A percentile compares a stretch with the other conserved stretches of the same genome.
phyloP scores from a whole-genome alignment of 2,329 filamentous ascomycete genomes.

The Botryotinia globosa region DNA sequence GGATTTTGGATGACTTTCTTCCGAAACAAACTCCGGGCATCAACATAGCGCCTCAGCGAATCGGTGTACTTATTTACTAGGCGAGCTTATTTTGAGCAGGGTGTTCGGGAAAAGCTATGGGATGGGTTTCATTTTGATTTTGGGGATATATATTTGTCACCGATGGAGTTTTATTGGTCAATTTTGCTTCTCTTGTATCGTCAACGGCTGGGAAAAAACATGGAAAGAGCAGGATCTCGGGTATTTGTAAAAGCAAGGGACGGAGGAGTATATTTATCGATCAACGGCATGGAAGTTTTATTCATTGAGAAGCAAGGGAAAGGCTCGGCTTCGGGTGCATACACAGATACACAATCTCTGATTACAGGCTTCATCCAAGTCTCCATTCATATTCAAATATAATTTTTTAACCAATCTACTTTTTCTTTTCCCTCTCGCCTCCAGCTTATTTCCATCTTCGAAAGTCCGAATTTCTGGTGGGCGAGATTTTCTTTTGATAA shows the following conservation, averaged over 20 bases:
- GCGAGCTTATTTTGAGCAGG: constrained; percentile 4
- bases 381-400: neutral
- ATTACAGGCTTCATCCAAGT: neutral
- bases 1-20: neutral
- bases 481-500: neutral
- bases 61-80: neutral
- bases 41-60: neutral
- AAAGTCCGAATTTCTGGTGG: neutral
- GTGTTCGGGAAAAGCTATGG: constrained; percentile 2
- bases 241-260: constrained; percentile 3
- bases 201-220: neutral
- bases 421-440: neutral
- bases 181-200: neutral
- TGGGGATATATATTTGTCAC: neutral
- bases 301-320: neutral
- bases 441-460: neutral
- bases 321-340: neutral
- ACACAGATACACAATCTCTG: neutral
- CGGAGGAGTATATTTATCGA: constrained; percentile 7
- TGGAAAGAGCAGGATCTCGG: constrained; percentile 9
- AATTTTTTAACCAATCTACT: neutral
- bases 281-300: neutral
- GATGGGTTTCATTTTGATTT: constrained; percentile 1
- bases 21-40: neutral
- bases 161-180: neutral